Conservation (phyloP, 345 rosid genomes). For the Salix arbutifolia region DNA sequence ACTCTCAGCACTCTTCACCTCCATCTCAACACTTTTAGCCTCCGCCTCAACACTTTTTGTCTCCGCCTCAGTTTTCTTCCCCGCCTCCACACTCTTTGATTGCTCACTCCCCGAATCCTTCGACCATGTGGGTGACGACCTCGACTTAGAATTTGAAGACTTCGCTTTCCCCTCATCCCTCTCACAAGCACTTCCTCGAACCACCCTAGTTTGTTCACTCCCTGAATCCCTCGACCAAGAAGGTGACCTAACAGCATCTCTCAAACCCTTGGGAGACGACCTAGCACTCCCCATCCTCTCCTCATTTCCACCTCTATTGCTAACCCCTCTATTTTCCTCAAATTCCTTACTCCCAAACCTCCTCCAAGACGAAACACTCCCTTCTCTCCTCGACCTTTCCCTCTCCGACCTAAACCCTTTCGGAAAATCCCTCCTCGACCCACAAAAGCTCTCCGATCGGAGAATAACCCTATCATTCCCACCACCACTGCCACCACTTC, state of each 20-base stretch:
- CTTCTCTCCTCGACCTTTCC: conserved; percentile 71
- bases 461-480: conserved; percentile 29
- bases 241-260: conserved; percentile 45
- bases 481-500: conserved; percentile 9
- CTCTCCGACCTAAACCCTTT: conserved; percentile 83
- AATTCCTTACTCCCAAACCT: conserved; percentile 46
- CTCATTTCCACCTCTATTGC: conserved; percentile 24
- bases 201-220: conserved; percentile 32
- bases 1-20: conserved; percentile 47
- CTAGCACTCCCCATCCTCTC: conserved; percentile 22
- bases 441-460: conserved; percentile 74
- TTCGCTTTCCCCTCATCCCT: conserved; percentile 36
- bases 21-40: neutral
- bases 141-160: conserved; percentile 47
- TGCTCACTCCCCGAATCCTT: conserved; percentile 84
- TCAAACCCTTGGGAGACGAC: conserved; percentile 37
- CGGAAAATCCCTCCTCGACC: conserved; percentile 72
- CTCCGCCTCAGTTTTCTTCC: conserved; percentile 29
- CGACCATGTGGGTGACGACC: conserved; percentile 71
- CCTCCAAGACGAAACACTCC: conserved; percentile 73
- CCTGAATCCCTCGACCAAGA: conserved; percentile 52
- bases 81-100: conserved; percentile 27
- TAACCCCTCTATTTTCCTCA: conserved; percentile 29
- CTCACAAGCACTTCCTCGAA: conserved; percentile 19
- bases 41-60: conserved; percentile 33